These are phyloP conservation scores for Leccinellum albellum DNA, from an alignment of 768 basidiomycete genomes.

Conservation along the genomic window DNA sequence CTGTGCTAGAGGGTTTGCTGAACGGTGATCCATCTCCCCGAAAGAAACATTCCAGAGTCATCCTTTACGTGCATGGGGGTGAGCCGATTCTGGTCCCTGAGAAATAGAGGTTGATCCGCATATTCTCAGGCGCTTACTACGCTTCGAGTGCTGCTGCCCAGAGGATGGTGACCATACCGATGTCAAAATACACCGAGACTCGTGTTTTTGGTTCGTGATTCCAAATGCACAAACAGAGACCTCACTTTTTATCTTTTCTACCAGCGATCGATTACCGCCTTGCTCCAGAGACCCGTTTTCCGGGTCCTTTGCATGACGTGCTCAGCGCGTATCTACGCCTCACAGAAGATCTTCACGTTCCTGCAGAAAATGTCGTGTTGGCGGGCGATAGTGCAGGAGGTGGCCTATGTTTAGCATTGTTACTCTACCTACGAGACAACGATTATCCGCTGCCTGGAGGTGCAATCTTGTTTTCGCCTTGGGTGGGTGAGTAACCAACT, in stretches of 20 bases:
- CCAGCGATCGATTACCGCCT: conserved; percentile 91
- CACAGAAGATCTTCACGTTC: conserved; percentile 82
- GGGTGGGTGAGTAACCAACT: conserved; percentile 75
- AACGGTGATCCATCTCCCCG: conserved; percentile 15
- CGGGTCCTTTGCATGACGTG: conserved; percentile 83
- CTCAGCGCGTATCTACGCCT: conserved; percentile 85
- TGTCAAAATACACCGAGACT: conserved; percentile 84
- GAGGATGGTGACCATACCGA: conserved; percentile 82
- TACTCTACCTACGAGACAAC: conserved; percentile 96
- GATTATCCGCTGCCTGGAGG: conserved; percentile 79
- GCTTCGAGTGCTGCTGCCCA: conserved; percentile 88
- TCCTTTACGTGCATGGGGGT: conserved; percentile 96
- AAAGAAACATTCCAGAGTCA: conserved; percentile 67
- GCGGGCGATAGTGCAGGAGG: conserved; percentile 95
- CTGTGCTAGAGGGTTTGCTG: conserved; percentile 15
- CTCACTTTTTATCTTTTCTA: background rate
- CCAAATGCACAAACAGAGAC: too few relatives aligned
- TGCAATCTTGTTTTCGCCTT: conserved; percentile 87
- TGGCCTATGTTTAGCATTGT: conserved; percentile 74
- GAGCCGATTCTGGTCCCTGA: conserved; percentile 20
- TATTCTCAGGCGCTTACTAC: conserved; percentile 78
- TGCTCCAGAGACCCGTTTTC: conserved; percentile 93
- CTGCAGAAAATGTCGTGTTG: conserved; percentile 84
- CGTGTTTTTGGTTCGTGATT: conserved; percentile 74
- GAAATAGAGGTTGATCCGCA: conserved; percentile 1